Evolutionary conservation across 768 basidiomycete genomes (phyloP).

Genomic region (Tephrocybe sp.): DNA sequence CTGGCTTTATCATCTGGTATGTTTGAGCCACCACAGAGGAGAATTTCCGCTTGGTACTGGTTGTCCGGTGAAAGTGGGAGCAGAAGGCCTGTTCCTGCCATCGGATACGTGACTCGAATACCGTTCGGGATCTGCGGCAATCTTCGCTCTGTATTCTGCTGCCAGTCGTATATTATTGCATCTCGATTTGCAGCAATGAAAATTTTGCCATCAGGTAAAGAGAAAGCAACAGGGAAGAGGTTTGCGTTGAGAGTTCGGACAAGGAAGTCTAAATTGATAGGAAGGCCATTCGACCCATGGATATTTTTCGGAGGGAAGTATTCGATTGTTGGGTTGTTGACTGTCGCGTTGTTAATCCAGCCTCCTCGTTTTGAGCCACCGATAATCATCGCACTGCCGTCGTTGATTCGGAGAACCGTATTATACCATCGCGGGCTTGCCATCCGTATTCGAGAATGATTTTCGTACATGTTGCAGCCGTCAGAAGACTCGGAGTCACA

Average conservation of each 20-base stretch:
- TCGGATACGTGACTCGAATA: constrained; percentile 80
- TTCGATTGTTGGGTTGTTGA: constrained; percentile 80
- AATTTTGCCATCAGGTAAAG: constrained; percentile 64
- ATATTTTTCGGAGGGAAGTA: constrained; percentile 81
- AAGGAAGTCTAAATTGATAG: constrained; percentile 62
- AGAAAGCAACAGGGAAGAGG: constrained; percentile 74
- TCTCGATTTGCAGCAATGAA: constrained; percentile 80
- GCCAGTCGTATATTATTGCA: constrained; percentile 80
- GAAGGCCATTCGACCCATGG: constrained; percentile 62
- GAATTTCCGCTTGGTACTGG: constrained; percentile 62
- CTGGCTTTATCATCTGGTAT: constrained; percentile 58
- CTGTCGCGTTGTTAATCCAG: constrained; percentile 81
- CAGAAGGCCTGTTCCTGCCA: constrained; percentile 73
- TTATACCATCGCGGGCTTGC: constrained; percentile 82
- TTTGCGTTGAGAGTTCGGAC: constrained; percentile 76
- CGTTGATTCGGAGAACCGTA: constrained; percentile 63
- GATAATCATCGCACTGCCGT: constrained; percentile 82
- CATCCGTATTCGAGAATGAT: constrained; percentile 62
- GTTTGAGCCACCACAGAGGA: constrained; percentile 76
- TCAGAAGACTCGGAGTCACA: constrained; percentile 48
- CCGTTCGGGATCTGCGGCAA: constrained; percentile 74
- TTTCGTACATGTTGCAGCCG: constrained; percentile 62
- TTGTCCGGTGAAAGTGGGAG: constrained; percentile 66
- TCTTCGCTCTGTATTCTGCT: constrained; percentile 52
- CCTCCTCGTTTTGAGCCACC: constrained; percentile 81